Percentiles rank a stretch among this genome's conserved stretches.
These are phyloP conservation scores for Silene noctiflora DNA, from an alignment of 179 eudicot species.

Conservation along the genomic window DNA sequence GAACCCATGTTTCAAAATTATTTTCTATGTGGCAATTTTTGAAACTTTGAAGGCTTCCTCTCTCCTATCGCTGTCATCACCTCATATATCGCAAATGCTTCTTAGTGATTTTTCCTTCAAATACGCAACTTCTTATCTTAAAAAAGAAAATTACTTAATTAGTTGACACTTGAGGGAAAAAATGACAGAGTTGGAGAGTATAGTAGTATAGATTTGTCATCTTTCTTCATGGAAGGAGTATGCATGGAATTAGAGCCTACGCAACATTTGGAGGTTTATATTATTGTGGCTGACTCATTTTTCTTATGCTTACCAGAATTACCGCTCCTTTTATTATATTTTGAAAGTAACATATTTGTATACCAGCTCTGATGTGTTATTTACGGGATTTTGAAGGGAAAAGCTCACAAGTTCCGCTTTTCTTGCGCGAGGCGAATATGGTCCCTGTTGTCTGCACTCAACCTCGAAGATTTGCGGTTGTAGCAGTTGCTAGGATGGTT, in stretches of 20 bases:
- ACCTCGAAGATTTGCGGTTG: conserved; percentile 95
- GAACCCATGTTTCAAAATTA: too few relatives aligned
- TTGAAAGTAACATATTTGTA: neutral
- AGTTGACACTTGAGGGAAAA: neutral
- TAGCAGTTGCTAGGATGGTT: conserved; percentile 95
- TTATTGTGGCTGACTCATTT: neutral
- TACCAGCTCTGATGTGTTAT: conserved; percentile 8
- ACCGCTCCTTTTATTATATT: neutral
- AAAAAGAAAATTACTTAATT: neutral
- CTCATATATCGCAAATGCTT: neutral
- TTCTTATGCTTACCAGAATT: neutral
- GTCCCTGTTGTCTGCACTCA: conserved; percentile 86
- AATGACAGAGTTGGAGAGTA: neutral
- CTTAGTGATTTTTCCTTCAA: neutral
- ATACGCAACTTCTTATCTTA: neutral
- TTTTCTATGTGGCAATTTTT: too few relatives aligned
- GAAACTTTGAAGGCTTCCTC: neutral
- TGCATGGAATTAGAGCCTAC: neutral
- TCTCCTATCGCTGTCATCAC: neutral
- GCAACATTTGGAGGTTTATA: neutral
- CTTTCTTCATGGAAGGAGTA: neutral
- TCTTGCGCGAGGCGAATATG: conserved; percentile 69
- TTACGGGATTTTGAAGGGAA: conserved; percentile 51
- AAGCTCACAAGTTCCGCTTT: conserved; percentile 92
- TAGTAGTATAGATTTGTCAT: too few relatives aligned